These are phyloP conservation scores for Yamadazyma sp. DNA, from an alignment of 805 yeast genomes.

Conservation along the genomic window DNA sequence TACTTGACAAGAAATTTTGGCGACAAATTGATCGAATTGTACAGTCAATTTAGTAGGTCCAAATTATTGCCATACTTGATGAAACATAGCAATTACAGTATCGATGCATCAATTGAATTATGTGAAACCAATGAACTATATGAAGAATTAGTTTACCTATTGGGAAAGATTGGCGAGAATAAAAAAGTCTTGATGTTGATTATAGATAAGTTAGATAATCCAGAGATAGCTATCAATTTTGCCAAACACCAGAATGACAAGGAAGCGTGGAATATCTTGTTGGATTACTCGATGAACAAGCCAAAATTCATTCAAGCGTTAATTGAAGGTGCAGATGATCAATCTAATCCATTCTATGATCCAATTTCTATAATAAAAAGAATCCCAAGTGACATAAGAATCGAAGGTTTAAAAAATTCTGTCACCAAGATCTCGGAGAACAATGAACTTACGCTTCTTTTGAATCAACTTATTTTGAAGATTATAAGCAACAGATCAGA, in stretches of 20 bases:
- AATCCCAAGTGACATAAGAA: slow-evolving; percentile 59
- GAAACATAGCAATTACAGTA: slow-evolving; percentile 57
- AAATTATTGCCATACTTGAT: slow-evolving; percentile 61
- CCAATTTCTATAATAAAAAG: slow-evolving; percentile 66
- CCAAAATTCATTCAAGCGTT: slow-evolving; percentile 77
- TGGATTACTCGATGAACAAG: slow-evolving; percentile 65
- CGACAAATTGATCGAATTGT: slow-evolving; percentile 62
- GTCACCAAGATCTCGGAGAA: slow-evolving; percentile 61
- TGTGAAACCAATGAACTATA: slow-evolving; percentile 54
- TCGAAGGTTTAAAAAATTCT: slow-evolving; percentile 63
- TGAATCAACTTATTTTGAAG: slow-evolving; percentile 52
- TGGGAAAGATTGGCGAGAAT: slow-evolving; percentile 80
- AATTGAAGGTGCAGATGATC: slow-evolving; percentile 64
- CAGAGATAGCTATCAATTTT: slow-evolving; percentile 76
- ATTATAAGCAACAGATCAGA: slow-evolving; percentile 32
- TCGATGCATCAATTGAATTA: slow-evolving; percentile 64
- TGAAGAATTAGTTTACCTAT: slow-evolving; percentile 75
- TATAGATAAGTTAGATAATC: slow-evolving; percentile 73
- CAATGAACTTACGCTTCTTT: slow-evolving; percentile 50
- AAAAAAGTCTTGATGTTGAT: slow-evolving; percentile 73
- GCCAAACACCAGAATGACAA: slow-evolving; percentile 64
- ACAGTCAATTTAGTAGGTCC: slow-evolving; percentile 56
- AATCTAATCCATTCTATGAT: slow-evolving; percentile 42
- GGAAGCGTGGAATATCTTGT: slow-evolving; percentile 77
- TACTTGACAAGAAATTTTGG: slow-evolving; percentile 56